phyloP scores from a whole-genome alignment of 2,329 filamentous ascomycete species.

The Hypocrella siamensis region DNA sequence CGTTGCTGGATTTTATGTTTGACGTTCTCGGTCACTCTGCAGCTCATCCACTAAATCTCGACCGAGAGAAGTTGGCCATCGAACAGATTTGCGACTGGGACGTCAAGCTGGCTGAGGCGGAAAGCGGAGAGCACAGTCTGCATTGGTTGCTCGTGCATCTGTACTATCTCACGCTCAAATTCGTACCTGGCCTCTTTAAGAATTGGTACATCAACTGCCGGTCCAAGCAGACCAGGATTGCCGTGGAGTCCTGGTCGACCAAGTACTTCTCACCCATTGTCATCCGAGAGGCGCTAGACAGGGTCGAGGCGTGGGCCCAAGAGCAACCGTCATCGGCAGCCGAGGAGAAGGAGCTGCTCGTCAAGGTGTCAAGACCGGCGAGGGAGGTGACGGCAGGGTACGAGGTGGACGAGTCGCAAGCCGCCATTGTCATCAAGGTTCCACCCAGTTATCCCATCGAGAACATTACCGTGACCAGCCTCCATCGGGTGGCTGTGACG shows the following conservation, averaged over 20 bases:
- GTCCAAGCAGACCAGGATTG: constrained; percentile 63
- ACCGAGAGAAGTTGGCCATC: constrained; percentile 45
- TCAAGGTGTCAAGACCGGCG: constrained; percentile 57
- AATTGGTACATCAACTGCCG: constrained; percentile 72
- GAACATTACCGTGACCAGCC: constrained; percentile 56
- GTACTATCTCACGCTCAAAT: constrained; percentile 67
- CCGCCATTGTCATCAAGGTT: constrained; percentile 67
- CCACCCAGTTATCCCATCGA: constrained; percentile 74
- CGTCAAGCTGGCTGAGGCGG: constrained; percentile 34
- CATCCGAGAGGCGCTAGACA: constrained; percentile 47
- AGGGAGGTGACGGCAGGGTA: constrained; percentile 74
- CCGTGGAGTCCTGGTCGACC: constrained; percentile 73
- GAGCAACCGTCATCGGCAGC: constrained; percentile 29
- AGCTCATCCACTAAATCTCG: constrained; percentile 57
- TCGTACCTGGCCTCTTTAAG: constrained; percentile 65
- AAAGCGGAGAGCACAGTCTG: constrained; percentile 54
- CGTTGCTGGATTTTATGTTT: constrained; percentile 65
- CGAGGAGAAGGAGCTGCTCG: constrained; percentile 39
- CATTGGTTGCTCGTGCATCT: constrained; percentile 76
- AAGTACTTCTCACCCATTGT: constrained; percentile 65
- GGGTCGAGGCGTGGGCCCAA: constrained; percentile 51
- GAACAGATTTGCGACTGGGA: constrained; percentile 42
- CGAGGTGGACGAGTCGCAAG: constrained; percentile 73
- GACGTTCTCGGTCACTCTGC: constrained; percentile 70
- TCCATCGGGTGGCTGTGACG: constrained; percentile 72